Base-by-base conservation (phyloP, 192 early-diverging fungal species). In the Entomortierella lignicola region DNA sequence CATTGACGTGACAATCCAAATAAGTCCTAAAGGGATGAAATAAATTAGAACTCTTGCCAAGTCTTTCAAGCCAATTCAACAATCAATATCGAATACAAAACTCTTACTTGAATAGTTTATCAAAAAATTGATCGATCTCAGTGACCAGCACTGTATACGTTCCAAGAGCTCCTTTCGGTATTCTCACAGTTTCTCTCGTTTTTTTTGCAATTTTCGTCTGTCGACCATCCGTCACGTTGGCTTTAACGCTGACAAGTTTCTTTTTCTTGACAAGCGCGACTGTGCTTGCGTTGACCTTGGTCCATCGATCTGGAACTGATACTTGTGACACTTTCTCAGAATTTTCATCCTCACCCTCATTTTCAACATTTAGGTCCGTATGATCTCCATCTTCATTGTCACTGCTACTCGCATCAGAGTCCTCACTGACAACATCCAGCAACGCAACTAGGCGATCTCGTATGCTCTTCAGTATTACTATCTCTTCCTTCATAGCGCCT, bases 1-100 rank as follows among this genome's bases (percentile, higher is more conserved):
- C 74, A 8, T 52, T 74, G 20, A 83, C 89, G 71, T 96, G 92
- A 20, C 88, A 85, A 32, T 55, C 69, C 7, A 94, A 73, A 21
- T 80, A 74, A 23, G 71, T 65, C 11, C 86, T 88, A 54, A 23
- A n/a, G n/a, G n/a, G n/a, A n/a, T n/a, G n/a, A n/a, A n/a, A n/a
- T n/a, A n/a, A n/a, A n/a, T n/a, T n/a, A n/a, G n/a, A n/a, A n/a
- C n/a, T n/a, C n/a, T n/a, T n/a, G n/a, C n/a, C n/a, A n/a, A n/a
- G n/a, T n/a, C n/a, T n/a, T n/a, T n/a, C 34, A 37, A 37, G 34
- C 34, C 34, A 37, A 37, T 11, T 44, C 8, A 11, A 20, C 31
- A n/a, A 18, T 1, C 11, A 27, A 20, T 13, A 10, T 0, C 26
- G 8, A 29, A 54, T 8, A 42, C 29, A 39, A 27, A 8, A 58